Base-by-base conservation (phyloP, 2,329 filamentous ascomycete genomes). In the Colletotrichum sansevieriae region DNA sequence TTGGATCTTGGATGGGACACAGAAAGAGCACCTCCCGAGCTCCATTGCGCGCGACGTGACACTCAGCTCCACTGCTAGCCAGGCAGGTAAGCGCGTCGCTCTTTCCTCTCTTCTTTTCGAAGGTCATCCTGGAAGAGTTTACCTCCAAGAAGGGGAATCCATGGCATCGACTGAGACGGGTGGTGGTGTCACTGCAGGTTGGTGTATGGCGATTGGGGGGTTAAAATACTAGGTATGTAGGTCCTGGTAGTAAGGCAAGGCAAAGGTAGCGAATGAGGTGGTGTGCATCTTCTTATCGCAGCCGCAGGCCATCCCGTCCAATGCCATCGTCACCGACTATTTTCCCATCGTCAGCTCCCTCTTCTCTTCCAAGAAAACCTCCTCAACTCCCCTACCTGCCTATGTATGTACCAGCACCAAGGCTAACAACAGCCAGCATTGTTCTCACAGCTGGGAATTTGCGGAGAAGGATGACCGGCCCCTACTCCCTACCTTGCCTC, bases 281-380 rank as follows among this genome's bases (percentile, higher is more conserved):
- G 59, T 62, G 47, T 54, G 47, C 29, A 37, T 44, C 59, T 54
- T 37, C 59, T 62, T 54, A 54, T 62, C 59, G 47, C 47, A 62
- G 59, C 54, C 59, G 47, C 47, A 62, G 59, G 59, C 59, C 37
- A 62, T 52, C 59, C 59, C 18, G 37, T 54, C 58, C 39, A 37
- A 29, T 56, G 52, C 41, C 13, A 37, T 54, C 47, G 59, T 62
- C 59, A 62, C 59, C 47, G 59, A 62, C 59, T 62, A 54, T 62
- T 62, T 44, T 62, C 57, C 29, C 8, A 54, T 54, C 59, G 29
- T 54, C 59, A 54, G 52, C 52, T 25, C 33, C 52, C 3, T 6
- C 5, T 39, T 39, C 37, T 39, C 35, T 39, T 13, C 12, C 4
- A 29, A 29, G 29, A 29, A 9, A 13, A 15, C 37, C 10, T 15